phyloP scores from a whole-genome alignment of 257 asterid genomes.

The Mitragyna speciosa region DNA sequence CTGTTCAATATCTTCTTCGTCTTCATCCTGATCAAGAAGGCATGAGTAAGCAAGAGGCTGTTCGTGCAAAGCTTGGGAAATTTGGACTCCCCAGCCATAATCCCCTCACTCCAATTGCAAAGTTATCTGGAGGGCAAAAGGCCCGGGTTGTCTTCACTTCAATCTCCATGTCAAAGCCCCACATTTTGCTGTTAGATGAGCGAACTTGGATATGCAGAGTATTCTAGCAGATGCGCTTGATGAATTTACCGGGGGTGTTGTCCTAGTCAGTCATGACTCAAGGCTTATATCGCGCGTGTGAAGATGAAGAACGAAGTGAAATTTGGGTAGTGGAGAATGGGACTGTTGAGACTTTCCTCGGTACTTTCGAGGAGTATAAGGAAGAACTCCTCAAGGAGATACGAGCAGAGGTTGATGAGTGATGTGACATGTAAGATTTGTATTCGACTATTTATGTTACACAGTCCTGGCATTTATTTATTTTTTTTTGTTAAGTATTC shows the following conservation, averaged over 20 bases:
- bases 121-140: conserved; percentile 72
- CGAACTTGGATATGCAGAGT: conserved; percentile 83
- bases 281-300: conserved; percentile 68
- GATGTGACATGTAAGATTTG: conserved; percentile 12
- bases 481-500: too few relatives aligned
- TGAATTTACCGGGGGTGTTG: conserved; percentile 70
- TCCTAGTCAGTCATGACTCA: conserved; percentile 66
- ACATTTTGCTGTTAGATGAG: conserved; percentile 62
- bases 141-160: conserved; percentile 69
- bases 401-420: conserved; percentile 59
- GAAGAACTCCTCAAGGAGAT: conserved; percentile 62
- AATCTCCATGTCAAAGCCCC: conserved; percentile 71
- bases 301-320: conserved; percentile 56
- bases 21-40: conserved; percentile 79
- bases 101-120: conserved; percentile 60
- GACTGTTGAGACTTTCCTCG: conserved; percentile 52
- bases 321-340: conserved; percentile 71
- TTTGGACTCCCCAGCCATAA: conserved; percentile 77
- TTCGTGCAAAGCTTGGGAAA: conserved; percentile 69
- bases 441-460: neutral
- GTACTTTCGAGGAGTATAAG: conserved; percentile 63
- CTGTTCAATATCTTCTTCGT: conserved; percentile 67
- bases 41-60: conserved; percentile 64
- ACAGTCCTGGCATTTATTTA: neutral
- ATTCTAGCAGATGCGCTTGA: conserved; percentile 70